Percentiles rank a stretch among this genome's conserved stretches.
These are phyloP conservation scores for Globisporangium viniferum DNA, from an alignment of 352 stramenopile genomes.

Conservation along the genomic window DNA sequence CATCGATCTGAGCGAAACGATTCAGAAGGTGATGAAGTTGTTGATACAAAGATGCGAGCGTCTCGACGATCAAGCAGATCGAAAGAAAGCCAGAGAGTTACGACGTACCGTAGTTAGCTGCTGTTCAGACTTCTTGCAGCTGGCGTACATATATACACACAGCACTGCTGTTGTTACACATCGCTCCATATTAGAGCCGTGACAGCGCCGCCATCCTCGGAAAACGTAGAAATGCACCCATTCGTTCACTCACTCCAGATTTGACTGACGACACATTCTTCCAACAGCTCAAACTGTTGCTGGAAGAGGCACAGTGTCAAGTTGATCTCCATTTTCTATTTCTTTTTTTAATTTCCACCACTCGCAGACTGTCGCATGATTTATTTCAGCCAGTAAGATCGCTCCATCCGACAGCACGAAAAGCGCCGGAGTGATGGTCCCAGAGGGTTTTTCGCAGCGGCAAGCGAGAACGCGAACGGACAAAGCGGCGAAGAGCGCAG, in stretches of 20 bases:
- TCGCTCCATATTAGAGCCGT: no score
- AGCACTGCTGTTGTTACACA: no score
- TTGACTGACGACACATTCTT: not conserved
- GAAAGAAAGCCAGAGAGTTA: not conserved
- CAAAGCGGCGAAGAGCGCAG: conserved; percentile 12
- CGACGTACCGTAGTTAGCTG: no score
- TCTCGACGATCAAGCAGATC: not conserved
- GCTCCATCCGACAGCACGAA: no score
- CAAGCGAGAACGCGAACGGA: conserved; percentile 16
- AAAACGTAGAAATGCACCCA: no score
- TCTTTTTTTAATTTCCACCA: conserved; percentile 4
- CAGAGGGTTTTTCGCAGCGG: not conserved
- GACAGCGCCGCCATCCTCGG: no score
- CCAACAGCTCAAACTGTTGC: not conserved
- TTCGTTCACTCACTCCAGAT: not conserved
- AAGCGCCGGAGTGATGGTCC: not conserved
- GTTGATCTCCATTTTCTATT: not conserved
- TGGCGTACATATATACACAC: no score
- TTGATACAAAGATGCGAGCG: not conserved
- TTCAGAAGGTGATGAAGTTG: not conserved
- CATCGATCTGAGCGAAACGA: not conserved
- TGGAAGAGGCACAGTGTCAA: not conserved
- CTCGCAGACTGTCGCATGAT: not conserved
- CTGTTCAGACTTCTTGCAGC: no score
- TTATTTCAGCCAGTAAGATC: conserved; percentile 9